Evolutionary conservation across 371 early-diverging fungal genomes (phyloP).

Genomic region (Mortierella sp.): DNA sequence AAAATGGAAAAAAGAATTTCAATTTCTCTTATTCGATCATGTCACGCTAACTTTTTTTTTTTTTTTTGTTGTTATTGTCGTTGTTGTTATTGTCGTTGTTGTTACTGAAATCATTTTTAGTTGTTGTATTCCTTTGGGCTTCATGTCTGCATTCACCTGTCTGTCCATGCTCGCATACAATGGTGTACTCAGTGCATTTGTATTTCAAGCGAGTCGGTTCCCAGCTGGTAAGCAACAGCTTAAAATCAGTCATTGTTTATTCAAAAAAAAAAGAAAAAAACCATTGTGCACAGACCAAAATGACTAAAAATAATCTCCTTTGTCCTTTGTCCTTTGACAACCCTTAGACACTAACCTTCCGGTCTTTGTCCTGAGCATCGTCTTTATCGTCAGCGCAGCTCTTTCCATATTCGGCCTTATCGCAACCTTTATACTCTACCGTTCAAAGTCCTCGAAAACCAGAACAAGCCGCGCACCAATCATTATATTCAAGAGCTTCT

Average conservation of each 20-base stretch:
- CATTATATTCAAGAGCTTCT: constrained; percentile 19
- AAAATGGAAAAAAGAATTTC: neutral
- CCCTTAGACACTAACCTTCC: constrained; percentile 10
- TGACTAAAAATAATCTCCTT: neutral
- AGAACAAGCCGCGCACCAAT: neutral
- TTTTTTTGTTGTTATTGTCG: neutral
- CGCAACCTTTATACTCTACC: neutral
- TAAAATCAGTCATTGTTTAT: neutral
- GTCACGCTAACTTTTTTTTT: neutral
- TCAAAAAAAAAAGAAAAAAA: neutral
- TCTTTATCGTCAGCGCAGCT: constrained; percentile 1
- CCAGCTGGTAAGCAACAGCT: constrained; percentile 9
- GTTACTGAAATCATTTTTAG: no score
- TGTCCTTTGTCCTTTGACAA: neutral
- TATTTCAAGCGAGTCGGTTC: constrained; percentile 39
- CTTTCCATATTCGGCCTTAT: constrained; percentile 15
- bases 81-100: neutral
- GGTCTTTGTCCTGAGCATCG: constrained; percentile 18
- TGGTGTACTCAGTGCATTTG: constrained; percentile 21
- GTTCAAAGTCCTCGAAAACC: neutral
- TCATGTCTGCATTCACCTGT: constrained; percentile 16
- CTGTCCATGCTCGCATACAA: constrained; percentile 27
- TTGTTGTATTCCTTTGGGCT: constrained; percentile 17
- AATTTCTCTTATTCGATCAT: neutral
- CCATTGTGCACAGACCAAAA: neutral